These are phyloP conservation scores for Lolium rigidum DNA, from an alignment of 176 grass and related monocot genomes.

Conservation along the genomic window DNA sequence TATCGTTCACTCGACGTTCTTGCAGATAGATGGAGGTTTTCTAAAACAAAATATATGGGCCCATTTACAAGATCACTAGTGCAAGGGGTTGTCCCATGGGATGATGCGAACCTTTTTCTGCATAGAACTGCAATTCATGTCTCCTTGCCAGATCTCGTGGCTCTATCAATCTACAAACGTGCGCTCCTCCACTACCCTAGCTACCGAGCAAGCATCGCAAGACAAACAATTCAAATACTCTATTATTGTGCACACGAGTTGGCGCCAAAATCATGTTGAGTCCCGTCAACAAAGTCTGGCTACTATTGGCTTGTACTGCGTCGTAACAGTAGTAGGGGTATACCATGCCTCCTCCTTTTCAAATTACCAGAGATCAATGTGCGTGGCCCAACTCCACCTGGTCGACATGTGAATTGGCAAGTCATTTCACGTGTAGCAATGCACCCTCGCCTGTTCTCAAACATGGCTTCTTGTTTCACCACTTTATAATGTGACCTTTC, in stretches of 20 bases:
- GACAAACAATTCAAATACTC: constrained; percentile 10
- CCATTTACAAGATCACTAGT: neutral
- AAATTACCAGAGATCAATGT: neutral
- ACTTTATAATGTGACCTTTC: neutral
- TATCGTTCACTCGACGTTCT: too few relatives aligned
- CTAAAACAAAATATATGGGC: too few relatives aligned
- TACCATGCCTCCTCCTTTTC: neutral
- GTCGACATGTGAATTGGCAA: constrained; percentile 28
- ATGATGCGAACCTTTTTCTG: neutral
- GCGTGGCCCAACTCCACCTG: constrained; percentile 31
- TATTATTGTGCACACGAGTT: neutral
- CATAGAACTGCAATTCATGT: neutral
- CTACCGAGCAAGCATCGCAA: neutral
- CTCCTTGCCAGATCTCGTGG: neutral
- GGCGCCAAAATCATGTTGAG: constrained; percentile 24
- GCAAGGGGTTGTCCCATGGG: neutral
- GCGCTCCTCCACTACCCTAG: neutral
- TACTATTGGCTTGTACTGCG: constrained; percentile 22
- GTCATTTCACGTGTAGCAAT: constrained; percentile 15
- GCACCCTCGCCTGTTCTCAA: constrained; percentile 32
- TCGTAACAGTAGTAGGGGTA: neutral
- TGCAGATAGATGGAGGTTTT: too few relatives aligned
- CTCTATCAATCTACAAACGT: neutral
- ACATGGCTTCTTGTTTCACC: constrained; percentile 23
- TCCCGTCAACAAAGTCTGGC: constrained; percentile 15